Evolutionary conservation across 108 stramenopile genomes (phyloP), one percentile per base, ranked within the genome.

Genomic region (Cyclostephanos invisitatus): DNA sequence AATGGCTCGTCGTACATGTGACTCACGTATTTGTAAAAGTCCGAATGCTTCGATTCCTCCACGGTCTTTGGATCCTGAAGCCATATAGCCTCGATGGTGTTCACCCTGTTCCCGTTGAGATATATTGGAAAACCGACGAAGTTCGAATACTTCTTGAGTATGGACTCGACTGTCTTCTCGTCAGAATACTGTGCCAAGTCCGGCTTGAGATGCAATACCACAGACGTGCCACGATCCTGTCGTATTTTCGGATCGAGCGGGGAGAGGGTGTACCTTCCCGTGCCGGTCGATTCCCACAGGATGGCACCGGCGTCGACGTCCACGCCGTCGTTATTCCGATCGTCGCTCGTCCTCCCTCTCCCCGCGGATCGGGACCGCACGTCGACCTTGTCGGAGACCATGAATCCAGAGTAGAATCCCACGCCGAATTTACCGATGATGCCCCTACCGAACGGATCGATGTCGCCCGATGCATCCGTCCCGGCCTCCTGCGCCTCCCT

Each of bases 371-470:
- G 89, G 20, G 89, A 91, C 38, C 88, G 73, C 21, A 98, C 98
- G 50, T 91, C 81, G 7, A 98, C 98, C 62, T 88, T 86, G 61
- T 97, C 93, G 18, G 94, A 89, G 8, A 98, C 97, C 89, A 98
- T 92, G 82, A 97, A 98, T 6, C 94, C 94, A 0, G 94, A 94
- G 74, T 98, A 98, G 75, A 98, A 98, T 25, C 98, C 98, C 15
- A 98, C 98, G 22, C 98, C 98, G 82, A 98, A 98, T 62, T 93
- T 93, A 17, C 98, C 98, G 70, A 98, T 98, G 80, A 98, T 98
- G 8, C 89, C 93, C 27, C 72, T 47, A 1, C 84, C 84, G 37
- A 66, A 50, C 5, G 77, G 68, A 58, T 77, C 78, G 5, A 60
- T 51, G 21, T 81, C 82, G 60, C 60, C 72, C 32, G 32, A 32